phyloP scores from a whole-genome alignment of 352 stramenopile genomes.

The Peronospora belbahrii region DNA sequence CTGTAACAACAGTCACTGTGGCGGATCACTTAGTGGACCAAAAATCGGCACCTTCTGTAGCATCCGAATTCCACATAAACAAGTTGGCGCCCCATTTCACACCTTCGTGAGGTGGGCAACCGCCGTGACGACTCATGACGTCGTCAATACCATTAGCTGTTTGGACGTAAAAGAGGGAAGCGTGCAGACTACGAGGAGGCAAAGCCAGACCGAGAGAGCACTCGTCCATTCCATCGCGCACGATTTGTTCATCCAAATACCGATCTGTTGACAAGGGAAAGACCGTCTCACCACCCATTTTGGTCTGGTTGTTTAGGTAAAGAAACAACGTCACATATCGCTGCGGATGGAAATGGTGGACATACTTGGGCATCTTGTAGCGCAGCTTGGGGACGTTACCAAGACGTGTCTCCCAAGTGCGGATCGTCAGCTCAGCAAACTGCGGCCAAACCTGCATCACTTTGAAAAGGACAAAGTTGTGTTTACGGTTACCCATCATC shows the following conservation, averaged over 20 bases:
- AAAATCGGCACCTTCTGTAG: slow-evolving; percentile 68
- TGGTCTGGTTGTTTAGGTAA: slow-evolving; percentile 94
- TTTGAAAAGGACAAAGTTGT: slow-evolving; percentile 60
- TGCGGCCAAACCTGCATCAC: slow-evolving; percentile 51
- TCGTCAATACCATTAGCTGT: slow-evolving; percentile 69
- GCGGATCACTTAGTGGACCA: slow-evolving; percentile 62
- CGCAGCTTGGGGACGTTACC: slow-evolving; percentile 26
- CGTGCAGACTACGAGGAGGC: slow-evolving; percentile 57
- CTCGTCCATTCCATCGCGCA: slow-evolving; percentile 71
- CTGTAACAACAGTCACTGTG: not conserved
- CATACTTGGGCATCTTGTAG: slow-evolving; percentile 58
- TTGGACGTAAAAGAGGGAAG: slow-evolving; percentile 81
- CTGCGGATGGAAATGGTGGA: slow-evolving; percentile 86
- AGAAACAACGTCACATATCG: slow-evolving; percentile 95
- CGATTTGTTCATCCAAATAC: slow-evolving; percentile 59
- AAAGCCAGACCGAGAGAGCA: slow-evolving; percentile 72
- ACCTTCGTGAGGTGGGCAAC: slow-evolving; percentile 78
- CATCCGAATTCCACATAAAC: slow-evolving; percentile 85
- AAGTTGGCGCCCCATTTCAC: slow-evolving; percentile 82
- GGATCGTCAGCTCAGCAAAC: slow-evolving; percentile 55
- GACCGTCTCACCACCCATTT: slow-evolving; percentile 94
- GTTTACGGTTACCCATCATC: slow-evolving; percentile 51
- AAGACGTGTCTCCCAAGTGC: slow-evolving; percentile 56
- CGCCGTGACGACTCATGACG: slow-evolving; percentile 71
- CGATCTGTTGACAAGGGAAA: slow-evolving; percentile 88